A percentile compares a stretch with the other conserved stretches of the same genome.
Evolutionary conservation across 2,329 filamentous ascomycete genomes (phyloP).

Genomic region (Coniochaeta sp.): DNA sequence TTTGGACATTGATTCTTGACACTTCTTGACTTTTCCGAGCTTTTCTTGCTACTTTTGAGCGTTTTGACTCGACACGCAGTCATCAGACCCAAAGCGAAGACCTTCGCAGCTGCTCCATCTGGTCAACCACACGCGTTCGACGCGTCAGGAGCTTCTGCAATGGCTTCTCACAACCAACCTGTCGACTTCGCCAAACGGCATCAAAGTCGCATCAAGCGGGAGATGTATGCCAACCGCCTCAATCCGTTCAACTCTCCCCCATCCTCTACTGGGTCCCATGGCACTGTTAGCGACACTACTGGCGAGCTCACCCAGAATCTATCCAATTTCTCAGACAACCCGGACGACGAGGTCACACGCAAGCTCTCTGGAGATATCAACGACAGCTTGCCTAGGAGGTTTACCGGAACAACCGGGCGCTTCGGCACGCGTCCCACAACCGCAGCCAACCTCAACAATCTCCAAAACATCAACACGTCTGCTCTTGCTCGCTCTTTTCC

Average conservation of each 20-base stretch:
- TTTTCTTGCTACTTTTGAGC: neutral
- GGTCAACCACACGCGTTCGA: neutral
- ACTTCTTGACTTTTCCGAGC: neutral
- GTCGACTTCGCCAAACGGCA: neutral
- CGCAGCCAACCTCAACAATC: neutral
- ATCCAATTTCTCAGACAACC: conserved; percentile 45
- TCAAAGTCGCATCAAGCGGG: conserved; percentile 23
- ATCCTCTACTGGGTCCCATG: conserved; percentile 50
- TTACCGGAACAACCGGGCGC: conserved; percentile 15
- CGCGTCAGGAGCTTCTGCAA: conserved; percentile 1
- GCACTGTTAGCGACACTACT: conserved; percentile 46
- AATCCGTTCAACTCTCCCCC: conserved; percentile 53
- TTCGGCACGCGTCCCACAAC: conserved; percentile 15
- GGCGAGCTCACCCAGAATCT: conserved; percentile 45
- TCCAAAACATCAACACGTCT: conserved; percentile 23
- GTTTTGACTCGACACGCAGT: neutral
- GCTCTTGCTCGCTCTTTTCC: conserved; percentile 40
- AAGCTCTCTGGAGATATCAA: conserved; percentile 39
- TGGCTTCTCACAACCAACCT: neutral
- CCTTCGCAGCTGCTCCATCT: neutral
- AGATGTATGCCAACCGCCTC: conserved; percentile 44
- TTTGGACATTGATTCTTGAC: neutral
- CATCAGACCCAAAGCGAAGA: neutral
- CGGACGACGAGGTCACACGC: conserved; percentile 47
- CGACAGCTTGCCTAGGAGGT: conserved; percentile 11